Evolutionary conservation across 257 asterid genomes (phyloP).

Genomic region (Solanum verrucosum): DNA sequence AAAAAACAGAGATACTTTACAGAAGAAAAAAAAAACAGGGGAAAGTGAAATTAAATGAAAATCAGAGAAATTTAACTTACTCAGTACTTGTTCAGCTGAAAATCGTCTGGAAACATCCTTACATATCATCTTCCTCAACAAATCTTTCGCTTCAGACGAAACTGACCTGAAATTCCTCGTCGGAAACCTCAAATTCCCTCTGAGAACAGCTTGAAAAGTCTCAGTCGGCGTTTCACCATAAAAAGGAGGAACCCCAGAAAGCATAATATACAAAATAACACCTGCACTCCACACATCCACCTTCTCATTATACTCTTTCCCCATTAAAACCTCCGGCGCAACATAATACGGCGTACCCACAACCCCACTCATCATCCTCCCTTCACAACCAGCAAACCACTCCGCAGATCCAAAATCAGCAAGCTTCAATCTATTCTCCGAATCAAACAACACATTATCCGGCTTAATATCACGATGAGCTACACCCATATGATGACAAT

Average conservation of each 20-base stretch:
- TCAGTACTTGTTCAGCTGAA: slow-evolving; percentile 29
- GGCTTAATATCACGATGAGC: slow-evolving; percentile 59
- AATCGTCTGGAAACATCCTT: slow-evolving; percentile 21
- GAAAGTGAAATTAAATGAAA: neutral
- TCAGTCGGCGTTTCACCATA: slow-evolving; percentile 15
- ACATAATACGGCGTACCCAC: slow-evolving; percentile 30
- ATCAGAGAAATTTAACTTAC: slow-evolving; percentile 6
- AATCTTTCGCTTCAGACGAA: slow-evolving; percentile 24
- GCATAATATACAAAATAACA: slow-evolving; percentile 21
- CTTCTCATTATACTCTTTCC: slow-evolving; percentile 37
- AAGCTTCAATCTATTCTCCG: slow-evolving; percentile 25
- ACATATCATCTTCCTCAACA: slow-evolving; percentile 29
- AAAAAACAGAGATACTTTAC: no score
- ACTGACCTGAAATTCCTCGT: slow-evolving; percentile 10
- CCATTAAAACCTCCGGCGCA: slow-evolving; percentile 45
- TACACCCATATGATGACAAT: slow-evolving; percentile 46
- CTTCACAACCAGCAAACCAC: slow-evolving; percentile 11
- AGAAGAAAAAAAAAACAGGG: neutral
- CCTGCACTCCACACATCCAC: slow-evolving; percentile 46
- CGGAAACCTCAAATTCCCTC: slow-evolving; percentile 25
- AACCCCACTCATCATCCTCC: slow-evolving; percentile 20
- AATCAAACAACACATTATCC: slow-evolving; percentile 47
- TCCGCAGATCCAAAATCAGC: slow-evolving; percentile 71
- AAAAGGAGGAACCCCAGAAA: slow-evolving; percentile 40
- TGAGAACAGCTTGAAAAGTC: slow-evolving; percentile 22